Evolutionary conservation across 441 rosid genomes (phyloP).

Genomic region (Jatropha podagrica): DNA sequence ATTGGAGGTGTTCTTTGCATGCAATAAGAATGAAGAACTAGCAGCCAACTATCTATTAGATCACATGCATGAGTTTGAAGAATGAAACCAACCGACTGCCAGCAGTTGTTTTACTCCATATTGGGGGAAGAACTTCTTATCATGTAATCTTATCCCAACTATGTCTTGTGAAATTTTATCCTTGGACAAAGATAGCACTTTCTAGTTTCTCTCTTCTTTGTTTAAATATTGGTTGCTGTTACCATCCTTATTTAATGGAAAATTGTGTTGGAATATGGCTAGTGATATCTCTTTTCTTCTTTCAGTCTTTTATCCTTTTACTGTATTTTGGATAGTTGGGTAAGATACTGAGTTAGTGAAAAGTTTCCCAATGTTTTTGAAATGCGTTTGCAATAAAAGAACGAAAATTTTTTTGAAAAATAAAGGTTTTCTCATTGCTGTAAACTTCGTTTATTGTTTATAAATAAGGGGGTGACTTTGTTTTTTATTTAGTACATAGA

Average conservation of each 20-base stretch:
- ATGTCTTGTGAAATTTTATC: background rate
- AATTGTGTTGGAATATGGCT: conserved; percentile 1
- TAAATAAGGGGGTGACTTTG: too few relatives aligned
- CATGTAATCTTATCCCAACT: conserved; percentile 14
- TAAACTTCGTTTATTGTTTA: too few relatives aligned
- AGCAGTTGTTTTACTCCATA: background rate
- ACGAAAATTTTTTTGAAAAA: too few relatives aligned
- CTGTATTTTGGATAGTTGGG: too few relatives aligned
- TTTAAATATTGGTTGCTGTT: conserved; percentile 2
- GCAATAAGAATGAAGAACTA: conserved; percentile 94
- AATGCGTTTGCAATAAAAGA: too few relatives aligned
- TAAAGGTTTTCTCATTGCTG: too few relatives aligned
- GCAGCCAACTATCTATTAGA: conserved; percentile 96
- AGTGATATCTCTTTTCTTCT: background rate
- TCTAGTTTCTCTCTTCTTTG: background rate
- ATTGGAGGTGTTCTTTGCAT: conserved; percentile 86
- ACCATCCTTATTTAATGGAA: background rate
- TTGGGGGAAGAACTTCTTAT: conserved; percentile 17
- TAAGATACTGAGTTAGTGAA: too few relatives aligned
- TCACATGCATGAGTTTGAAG: conserved; percentile 88
- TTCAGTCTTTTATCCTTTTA: too few relatives aligned
- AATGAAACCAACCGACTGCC: conserved; percentile 24
- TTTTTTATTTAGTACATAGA: too few relatives aligned
- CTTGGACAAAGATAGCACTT: conserved; percentile 3
- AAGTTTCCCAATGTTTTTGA: too few relatives aligned